Percentiles rank a stretch among this genome's conserved stretches.
These are phyloP conservation scores for Leccinum idahoense DNA, from an alignment of 1,284 basidiomycete species.

Conservation along the genomic window DNA sequence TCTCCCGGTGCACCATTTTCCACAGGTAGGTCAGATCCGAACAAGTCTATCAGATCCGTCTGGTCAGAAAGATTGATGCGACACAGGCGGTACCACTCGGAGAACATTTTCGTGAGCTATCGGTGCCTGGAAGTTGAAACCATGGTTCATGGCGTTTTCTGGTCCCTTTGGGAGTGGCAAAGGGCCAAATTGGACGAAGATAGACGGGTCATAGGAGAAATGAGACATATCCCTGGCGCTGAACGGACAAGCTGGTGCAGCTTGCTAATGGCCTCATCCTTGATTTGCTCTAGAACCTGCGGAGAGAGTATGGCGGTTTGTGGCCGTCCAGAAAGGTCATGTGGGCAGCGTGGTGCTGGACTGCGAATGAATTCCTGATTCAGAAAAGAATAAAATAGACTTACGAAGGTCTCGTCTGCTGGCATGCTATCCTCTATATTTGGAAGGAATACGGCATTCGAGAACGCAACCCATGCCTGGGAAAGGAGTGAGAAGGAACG, in stretches of 20 bases:
- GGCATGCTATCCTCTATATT: conserved; percentile 35
- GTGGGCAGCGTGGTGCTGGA: conserved; percentile 80
- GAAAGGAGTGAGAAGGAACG: conserved; percentile 12
- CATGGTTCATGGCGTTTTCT: conserved; percentile 29
- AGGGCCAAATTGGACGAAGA: conserved; percentile 62
- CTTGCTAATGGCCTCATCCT: conserved; percentile 42
- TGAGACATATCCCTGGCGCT: conserved; percentile 24
- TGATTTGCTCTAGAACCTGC: conserved; percentile 45
- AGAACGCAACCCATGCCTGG: conserved; percentile 91
- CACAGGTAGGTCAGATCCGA: conserved; percentile 94
- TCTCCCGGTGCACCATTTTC: conserved; percentile 90
- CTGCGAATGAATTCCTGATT: conserved; percentile 8
- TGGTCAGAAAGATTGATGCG: conserved; percentile 99
- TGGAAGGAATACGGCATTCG: conserved; percentile 57
- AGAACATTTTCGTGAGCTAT: conserved; percentile 88
- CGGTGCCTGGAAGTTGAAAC: conserved; percentile 84
- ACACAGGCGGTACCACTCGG: conserved; percentile 81
- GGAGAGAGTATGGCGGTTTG: conserved; percentile 56
- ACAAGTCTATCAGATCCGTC: conserved; percentile 94
- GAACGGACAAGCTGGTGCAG: conserved; percentile 49
- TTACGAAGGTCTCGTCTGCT: conserved; percentile 64
- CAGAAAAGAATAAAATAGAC: conserved; percentile 28
- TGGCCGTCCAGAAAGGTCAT: conserved; percentile 89
- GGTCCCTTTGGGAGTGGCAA: conserved; percentile 72
- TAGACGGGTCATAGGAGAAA: conserved; percentile 32